phyloP scores from a whole-genome alignment of 2,329 filamentous ascomycete species.

The Arthrobotrys megalospora region DNA sequence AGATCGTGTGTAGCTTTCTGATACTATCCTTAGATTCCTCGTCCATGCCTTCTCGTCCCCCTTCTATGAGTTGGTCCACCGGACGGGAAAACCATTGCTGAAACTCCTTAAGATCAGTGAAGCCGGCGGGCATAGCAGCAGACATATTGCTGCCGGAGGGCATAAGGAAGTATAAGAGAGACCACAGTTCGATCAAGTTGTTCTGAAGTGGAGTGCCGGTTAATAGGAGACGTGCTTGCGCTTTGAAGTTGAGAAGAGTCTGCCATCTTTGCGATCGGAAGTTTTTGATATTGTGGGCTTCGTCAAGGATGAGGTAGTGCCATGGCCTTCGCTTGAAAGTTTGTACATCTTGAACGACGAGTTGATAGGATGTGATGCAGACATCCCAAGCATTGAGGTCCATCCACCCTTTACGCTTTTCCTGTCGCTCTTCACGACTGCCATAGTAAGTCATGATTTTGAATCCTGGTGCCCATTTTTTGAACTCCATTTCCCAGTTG shows the following conservation, averaged over 20 bases:
- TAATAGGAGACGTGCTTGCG: slow-evolving; percentile 85
- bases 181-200: slow-evolving; percentile 97
- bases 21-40: slow-evolving; percentile 94
- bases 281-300: slow-evolving; percentile 99
- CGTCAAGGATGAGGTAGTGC: slow-evolving; percentile 98
- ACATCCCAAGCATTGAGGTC: slow-evolving; percentile 97
- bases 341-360: slow-evolving; percentile 92
- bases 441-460: slow-evolving; percentile 98
- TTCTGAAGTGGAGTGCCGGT: slow-evolving; percentile 98
- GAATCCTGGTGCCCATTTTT: slow-evolving; percentile 98
- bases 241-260: slow-evolving; percentile 92
- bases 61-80: slow-evolving; percentile 95
- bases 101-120: slow-evolving; percentile 95
- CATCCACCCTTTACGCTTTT: slow-evolving; percentile 93
- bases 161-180: slow-evolving; percentile 94
- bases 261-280: slow-evolving; percentile 99
- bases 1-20: slow-evolving; percentile 90
- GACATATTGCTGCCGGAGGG: slow-evolving; percentile 76
- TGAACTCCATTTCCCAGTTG: slow-evolving; percentile 99
- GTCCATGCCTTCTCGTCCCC: slow-evolving; percentile 92
- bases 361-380: slow-evolving; percentile 96
- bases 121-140: slow-evolving; percentile 71
- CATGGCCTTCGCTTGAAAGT: slow-evolving; percentile 92
- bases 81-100: slow-evolving; percentile 96
- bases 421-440: slow-evolving; percentile 88